Evolutionary conservation across 129 eudicot genomes (phyloP), one percentile per base, ranked within the genome.

Genomic region (Artemisia annua): DNA sequence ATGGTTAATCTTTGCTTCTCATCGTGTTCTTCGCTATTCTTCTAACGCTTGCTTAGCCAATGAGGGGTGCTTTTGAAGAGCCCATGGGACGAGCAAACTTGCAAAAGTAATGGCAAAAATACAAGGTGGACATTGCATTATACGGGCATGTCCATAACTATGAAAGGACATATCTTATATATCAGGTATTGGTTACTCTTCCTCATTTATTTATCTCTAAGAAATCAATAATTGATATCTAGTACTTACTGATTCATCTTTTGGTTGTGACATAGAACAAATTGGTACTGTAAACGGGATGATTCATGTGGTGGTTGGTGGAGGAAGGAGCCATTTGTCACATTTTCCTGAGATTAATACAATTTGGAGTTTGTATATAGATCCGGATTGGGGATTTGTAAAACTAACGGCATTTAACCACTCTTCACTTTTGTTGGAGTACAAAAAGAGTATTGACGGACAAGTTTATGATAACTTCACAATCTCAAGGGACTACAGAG

Each of bases 401-500:
- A 91, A 91, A 71, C 64, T 91, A 71, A 91, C 97, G 0, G 92
- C 97, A 4, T 88, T 80, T 56, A 85, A 88, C 74, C 87, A 83
- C 66, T 88, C 93, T 5, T 84, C 87, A 18, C 87, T 91, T 50
- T 82, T 88, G 17, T 88, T 88, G 16, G 96, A 88, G 84, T 89
- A 88, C 85, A 92, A 83, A 83, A 88, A 81, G 85, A 92, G 97
- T 78, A 83, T 88, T 0, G 91, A 89, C 59, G 97, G 96, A 1
- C 48, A 79, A 17, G 96, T 92, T 3, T 86, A 88, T 57, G 97
- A 92, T 78, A 81, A 84, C 22, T 92, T 92, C 81, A 87, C 95
- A 44, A 83, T 89, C 60, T 85, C 98, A n/a, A 83, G 98, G 77
- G 96, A 92, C 79, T 92, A 89, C 50, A 83, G 80, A 78, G 96